Evolutionary conservation across 2,329 filamentous ascomycete species (phyloP), one percentile per base, ranked within the genome.

Genomic region (Sphaerulina vaccinii): DNA sequence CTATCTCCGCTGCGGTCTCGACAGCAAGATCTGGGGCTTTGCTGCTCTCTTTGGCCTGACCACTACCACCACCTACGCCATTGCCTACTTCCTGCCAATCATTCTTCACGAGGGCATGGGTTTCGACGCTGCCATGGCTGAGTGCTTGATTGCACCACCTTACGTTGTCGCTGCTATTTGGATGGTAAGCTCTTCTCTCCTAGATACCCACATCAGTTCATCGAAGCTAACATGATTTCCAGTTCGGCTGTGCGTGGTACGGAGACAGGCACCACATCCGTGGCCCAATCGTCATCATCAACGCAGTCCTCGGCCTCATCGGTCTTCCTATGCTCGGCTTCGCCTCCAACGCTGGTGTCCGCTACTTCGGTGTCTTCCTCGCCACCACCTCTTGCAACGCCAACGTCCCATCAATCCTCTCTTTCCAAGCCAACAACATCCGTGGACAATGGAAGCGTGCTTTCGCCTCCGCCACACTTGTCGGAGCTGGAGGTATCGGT

Each of bases 341-440:
- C 58, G 51, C 58, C 23, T 47, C 58, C 13, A 58, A 55, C 33
- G 55, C 61, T 8, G 67, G 46, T 8, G 60, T 59, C 1, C 60
- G 68, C 11, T 70, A 70, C 58, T 64, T 67, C 41, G 67, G 67
- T n/a, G 67, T 68, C 50, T 70, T 70, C 62, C 60, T 70, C 38
- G 67, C 67, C 24, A 68, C 66, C 3, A 64, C 64, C 2, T 61
- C 59, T 27, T 60, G 55, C 52, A 68, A 68, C 41, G 60, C 84
- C 58, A 65, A 93, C 66, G 77, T 92, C 3, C 89, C 90, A 0
- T 77, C 83, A 1, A 76, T 82, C 39, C 82, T 95, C 74, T 80
- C 87, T 0, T 93, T 89, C 73, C 88, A 92, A 73, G 87, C 88
- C 37, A 92, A 91, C 71, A 93, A 93, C 70, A 86, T 93, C 63